Conservation (phyloP, 495 filamentous ascomycete genomes). For the Lasiosphaeris hirsuta region DNA sequence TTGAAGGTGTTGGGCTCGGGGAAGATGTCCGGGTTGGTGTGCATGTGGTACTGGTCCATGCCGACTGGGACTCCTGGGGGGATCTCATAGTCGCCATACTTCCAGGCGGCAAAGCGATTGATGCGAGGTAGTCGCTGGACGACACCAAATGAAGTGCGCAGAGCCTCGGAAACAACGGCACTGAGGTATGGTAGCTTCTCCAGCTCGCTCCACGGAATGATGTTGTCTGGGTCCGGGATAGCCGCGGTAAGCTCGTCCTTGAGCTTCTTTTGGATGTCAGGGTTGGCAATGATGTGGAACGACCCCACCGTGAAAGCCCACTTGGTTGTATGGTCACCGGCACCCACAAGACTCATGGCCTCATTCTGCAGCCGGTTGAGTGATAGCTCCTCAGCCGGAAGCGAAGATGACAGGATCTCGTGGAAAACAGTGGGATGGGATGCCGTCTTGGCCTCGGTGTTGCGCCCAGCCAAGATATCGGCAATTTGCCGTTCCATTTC, state of each 20-base stretch:
- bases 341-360: background rate
- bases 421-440: conserved; percentile 1
- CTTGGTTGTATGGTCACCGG: background rate
- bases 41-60: background rate
- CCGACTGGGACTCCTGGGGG: background rate
- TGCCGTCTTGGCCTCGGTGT: background rate
- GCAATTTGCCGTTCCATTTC: background rate
- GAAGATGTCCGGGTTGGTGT: background rate
- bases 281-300: background rate
- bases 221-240: background rate
- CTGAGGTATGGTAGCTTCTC: background rate
- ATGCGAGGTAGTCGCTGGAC: background rate
- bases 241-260: background rate
- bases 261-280: background rate
- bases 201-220: background rate
- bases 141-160: background rate
- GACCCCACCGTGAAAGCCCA: background rate
- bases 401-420: background rate
- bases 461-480: background rate
- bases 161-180: background rate
- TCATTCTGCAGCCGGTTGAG: background rate
- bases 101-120: background rate
- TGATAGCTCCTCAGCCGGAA: background rate
- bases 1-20: background rate
- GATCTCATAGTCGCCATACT: background rate